Percentiles rank a stretch among this genome's conserved stretches.
Conservation (phyloP, 2,329 filamentous ascomycete genomes). For the Blastomyces silverae region DNA sequence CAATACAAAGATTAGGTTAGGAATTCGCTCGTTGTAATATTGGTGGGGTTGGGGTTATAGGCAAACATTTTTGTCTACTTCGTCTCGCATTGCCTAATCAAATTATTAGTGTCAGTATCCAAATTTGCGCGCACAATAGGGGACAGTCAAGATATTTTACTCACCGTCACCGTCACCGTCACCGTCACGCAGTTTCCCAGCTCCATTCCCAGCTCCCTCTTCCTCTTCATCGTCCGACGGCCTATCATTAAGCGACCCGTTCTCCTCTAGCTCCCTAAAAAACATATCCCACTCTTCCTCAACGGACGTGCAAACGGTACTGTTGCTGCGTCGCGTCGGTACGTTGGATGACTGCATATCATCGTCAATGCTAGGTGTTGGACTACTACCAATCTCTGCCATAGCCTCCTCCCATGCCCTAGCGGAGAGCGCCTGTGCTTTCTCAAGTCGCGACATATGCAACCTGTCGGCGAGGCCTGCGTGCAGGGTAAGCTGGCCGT, state of each 20-base stretch:
- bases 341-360: background rate
- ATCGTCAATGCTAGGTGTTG: background rate
- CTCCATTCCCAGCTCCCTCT: background rate
- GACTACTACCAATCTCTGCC: background rate
- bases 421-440: slow-evolving; percentile 1
- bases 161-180: background rate
- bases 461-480: slow-evolving; percentile 10
- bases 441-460: slow-evolving; percentile 9
- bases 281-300: slow-evolving; percentile 6
- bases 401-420: slow-evolving; percentile 3
- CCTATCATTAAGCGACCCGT: slow-evolving; percentile 6
- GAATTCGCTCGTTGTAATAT: background rate
- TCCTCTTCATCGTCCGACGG: slow-evolving; percentile 1
- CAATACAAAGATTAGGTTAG: background rate
- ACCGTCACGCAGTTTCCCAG: background rate
- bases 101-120: background rate
- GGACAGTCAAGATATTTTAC: background rate
- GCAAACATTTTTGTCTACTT: background rate
- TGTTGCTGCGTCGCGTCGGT: background rate
- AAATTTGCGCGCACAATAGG: background rate
- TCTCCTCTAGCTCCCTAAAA: slow-evolving; percentile 2
- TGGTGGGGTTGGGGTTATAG: too few species aligned
- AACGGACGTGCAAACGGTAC: background rate
- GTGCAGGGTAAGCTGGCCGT: background rate
- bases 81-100: background rate